Conservation (phyloP, 2,329 filamentous ascomycete species). For the Albifimbria verrucaria region DNA sequence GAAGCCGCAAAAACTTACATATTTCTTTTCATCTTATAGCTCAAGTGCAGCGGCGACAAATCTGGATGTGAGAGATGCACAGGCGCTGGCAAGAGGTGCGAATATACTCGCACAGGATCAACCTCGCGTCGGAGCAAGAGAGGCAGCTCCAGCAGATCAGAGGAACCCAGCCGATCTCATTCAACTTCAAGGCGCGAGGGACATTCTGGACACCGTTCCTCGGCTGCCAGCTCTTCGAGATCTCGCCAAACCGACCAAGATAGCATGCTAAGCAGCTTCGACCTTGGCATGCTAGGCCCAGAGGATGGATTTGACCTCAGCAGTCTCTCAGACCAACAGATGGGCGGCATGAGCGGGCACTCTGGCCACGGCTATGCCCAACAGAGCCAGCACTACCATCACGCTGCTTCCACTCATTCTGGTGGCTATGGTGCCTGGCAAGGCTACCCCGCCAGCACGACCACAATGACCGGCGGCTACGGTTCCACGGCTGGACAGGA, state of each 20-base stretch:
- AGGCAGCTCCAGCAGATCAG: slow-evolving; percentile 16
- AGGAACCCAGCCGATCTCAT: slow-evolving; percentile 13
- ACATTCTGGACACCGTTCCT: slow-evolving; percentile 13
- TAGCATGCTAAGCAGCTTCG: slow-evolving; percentile 21
- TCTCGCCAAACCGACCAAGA: slow-evolving; percentile 15
- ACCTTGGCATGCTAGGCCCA: slow-evolving; percentile 23
- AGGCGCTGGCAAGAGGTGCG: slow-evolving; percentile 25
- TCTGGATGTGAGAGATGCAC: slow-evolving; percentile 33
- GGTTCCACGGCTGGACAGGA: slow-evolving; percentile 6
- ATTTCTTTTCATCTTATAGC: slow-evolving; percentile 15
- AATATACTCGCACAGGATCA: slow-evolving; percentile 31
- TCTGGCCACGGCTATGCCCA: slow-evolving; percentile 10
- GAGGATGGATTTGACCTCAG: slow-evolving; percentile 28
- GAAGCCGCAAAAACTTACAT: slow-evolving; percentile 4
- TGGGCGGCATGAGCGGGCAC: slow-evolving; percentile 8
- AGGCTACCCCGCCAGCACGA: slow-evolving; percentile 6
- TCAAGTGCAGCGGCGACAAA: slow-evolving; percentile 35
- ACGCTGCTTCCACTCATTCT: background rate
- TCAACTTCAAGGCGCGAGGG: slow-evolving; percentile 14
- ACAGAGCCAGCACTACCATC: slow-evolving; percentile 1
- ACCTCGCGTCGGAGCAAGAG: slow-evolving; percentile 26
- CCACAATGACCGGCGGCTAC: slow-evolving; percentile 14
- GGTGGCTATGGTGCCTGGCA: slow-evolving; percentile 7
- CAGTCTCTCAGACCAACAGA: slow-evolving; percentile 15
- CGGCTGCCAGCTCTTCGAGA: slow-evolving; percentile 11